Evolutionary conservation across 306 rosid species (phyloP).

Genomic region (Quercus rubra): DNA sequence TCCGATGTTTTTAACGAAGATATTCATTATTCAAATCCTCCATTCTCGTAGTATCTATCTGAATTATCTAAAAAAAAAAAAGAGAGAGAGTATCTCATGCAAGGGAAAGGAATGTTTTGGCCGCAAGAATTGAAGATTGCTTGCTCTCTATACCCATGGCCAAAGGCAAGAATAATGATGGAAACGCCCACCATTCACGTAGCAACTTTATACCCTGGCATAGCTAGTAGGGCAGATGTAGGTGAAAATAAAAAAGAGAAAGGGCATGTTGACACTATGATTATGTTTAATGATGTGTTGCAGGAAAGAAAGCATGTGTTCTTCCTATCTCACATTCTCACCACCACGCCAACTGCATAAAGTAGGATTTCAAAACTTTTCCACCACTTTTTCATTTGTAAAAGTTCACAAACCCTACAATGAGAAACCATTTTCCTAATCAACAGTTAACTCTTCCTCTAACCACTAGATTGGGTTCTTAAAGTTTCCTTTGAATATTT

Average conservation of each 20-base stretch:
- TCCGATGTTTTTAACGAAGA: fast-evolving
- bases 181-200: not conserved
- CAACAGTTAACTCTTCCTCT: not conserved
- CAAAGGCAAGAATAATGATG: not conserved
- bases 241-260: not conserved
- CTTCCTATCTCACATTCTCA: not conserved
- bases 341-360: constrained; percentile 8
- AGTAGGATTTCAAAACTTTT: not conserved
- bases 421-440: not conserved
- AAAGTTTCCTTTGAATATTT: not conserved
- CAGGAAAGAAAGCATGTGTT: constrained; percentile 4
- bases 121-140: not conserved
- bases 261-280: not conserved
- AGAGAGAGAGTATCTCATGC: not conserved
- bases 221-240: not conserved
- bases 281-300: constrained; percentile 5
- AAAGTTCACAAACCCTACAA: not conserved
- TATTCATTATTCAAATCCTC: too few species aligned
- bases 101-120: not conserved
- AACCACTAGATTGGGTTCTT: not conserved
- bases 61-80: too few species aligned
- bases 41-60: fast-evolving
- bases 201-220: constrained; percentile 7
- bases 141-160: not conserved
- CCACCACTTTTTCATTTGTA: not conserved